Evolutionary conservation across 2,329 filamentous ascomycete species (phyloP).

Genomic region (Penicillium concentricum): DNA sequence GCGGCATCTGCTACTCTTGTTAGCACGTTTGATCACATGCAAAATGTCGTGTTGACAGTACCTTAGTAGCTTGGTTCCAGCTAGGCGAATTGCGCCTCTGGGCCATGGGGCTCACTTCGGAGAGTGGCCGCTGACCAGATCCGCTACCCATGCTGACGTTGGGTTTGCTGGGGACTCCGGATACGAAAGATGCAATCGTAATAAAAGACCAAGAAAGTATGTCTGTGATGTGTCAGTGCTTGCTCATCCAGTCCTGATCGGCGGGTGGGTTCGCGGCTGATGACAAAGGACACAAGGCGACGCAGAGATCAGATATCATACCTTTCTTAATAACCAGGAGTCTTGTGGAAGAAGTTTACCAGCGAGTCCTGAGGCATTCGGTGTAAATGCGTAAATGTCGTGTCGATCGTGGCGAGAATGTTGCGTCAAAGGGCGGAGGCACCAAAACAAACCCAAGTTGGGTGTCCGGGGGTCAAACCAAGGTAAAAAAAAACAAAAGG

Average conservation of each 20-base stretch:
- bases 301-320: slow-evolving; percentile 12
- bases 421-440: slow-evolving; percentile 16
- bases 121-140: slow-evolving; percentile 69
- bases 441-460: slow-evolving; percentile 10
- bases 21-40: slow-evolving; percentile 11
- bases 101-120: slow-evolving; percentile 84
- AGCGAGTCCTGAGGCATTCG: slow-evolving; percentile 15
- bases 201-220: slow-evolving; percentile 4
- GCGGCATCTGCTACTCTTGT: slow-evolving; percentile 61
- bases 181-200: slow-evolving; percentile 1
- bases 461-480: slow-evolving; percentile 3
- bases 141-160: slow-evolving; percentile 63
- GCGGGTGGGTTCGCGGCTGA: background rate
- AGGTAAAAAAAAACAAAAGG: slow-evolving; percentile 8
- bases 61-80: slow-evolving; percentile 75
- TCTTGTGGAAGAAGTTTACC: slow-evolving; percentile 19
- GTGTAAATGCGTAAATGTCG: slow-evolving; percentile 14
- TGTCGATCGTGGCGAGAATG: slow-evolving; percentile 28
- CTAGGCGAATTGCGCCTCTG: slow-evolving; percentile 88
- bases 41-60: slow-evolving; percentile 41
- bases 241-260: slow-evolving; percentile 3
- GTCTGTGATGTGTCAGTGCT: slow-evolving; percentile 14
- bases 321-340: slow-evolving; percentile 15
- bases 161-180: slow-evolving; percentile 40
- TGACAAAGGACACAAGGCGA: background rate